Evolutionary conservation across 1,139 yeast species (phyloP), one percentile per base, ranked within the genome.

Genomic region (Blastobotrys ciferrii): DNA sequence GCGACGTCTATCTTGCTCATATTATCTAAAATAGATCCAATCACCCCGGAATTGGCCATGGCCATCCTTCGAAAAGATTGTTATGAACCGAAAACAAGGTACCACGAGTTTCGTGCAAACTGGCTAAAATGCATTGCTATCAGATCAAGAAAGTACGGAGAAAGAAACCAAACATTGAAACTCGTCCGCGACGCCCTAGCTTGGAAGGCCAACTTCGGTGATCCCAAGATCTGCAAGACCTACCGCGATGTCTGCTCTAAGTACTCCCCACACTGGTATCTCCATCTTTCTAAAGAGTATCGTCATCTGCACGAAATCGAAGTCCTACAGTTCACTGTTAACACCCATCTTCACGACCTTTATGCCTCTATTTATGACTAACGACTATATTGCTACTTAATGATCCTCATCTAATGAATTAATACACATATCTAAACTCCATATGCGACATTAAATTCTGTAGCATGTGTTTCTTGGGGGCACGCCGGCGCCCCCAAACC

Each of bases 171-270:
- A 18, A 9, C 40, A 7, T 9, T 19, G 4, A 9, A 14, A n/a
- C 28, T 36, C 12, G 40, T 19, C 28, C n/a, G 40, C 3, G 40
- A 36, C 6, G 40, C 18, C 7, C 40, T 36, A 9, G 25, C 28
- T 5, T 36, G 40, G 40, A 36, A 36, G 18, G 18, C 19, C 15
- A 36, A 36, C 17, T 36, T 36, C 18, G 40, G 40, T 3, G 40
- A 36, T n/a, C 40, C 40, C 5, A 7, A 15, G 4, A 11, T 36
- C 28, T 36, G 40, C 12, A 12, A 36, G 12, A 36, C 18, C 11
- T 36, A 36, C 28, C 18, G 40, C 12, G 30, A 36, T 18, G 40
- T 36, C 6, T 9, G 40, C 14, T 18, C 40, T 3, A n/a, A 3
- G 13, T 36, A 36, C 14, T 36, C 40, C 3, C 25, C 40, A 36